Conservation (phyloP, 331 rosid genomes). For the Saraca asoca region DNA sequence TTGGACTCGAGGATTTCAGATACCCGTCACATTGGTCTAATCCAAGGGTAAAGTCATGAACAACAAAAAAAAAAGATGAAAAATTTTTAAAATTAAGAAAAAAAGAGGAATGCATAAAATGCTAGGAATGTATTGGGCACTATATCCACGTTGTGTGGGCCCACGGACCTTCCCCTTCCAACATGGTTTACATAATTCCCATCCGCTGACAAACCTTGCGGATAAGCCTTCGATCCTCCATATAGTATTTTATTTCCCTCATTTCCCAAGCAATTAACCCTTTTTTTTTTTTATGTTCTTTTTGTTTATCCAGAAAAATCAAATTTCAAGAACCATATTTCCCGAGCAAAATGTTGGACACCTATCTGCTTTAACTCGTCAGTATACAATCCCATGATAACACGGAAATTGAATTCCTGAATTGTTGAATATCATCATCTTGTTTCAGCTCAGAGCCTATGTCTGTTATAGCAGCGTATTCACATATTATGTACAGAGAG, state of each 20-base stretch:
- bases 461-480: constrained; percentile 57
- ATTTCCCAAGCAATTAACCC: background rate
- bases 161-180: constrained; percentile 1
- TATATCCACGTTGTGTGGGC: constrained; percentile 20
- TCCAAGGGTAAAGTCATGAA: too few relatives aligned
- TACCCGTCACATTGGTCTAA: too few relatives aligned
- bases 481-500: constrained; percentile 51
- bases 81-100: too few relatives aligned
- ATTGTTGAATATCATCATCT: background rate
- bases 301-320: background rate
- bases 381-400: background rate
- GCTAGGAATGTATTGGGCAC: too few relatives aligned
- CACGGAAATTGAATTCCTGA: constrained; percentile 5
- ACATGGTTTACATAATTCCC: background rate
- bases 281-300: background rate
- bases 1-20: too few relatives aligned
- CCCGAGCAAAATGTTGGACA: background rate
- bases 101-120: too few relatives aligned
- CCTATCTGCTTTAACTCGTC: background rate
- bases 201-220: constrained; percentile 19
- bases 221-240: constrained; percentile 40
- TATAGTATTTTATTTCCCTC: background rate
- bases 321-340: background rate
- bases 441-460: constrained; percentile 28
- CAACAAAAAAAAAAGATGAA: too few relatives aligned